Evolutionary conservation across 306 rosid genomes (phyloP), one percentile per base, ranked within the genome.

Genomic region (Cicer judaicum): DNA sequence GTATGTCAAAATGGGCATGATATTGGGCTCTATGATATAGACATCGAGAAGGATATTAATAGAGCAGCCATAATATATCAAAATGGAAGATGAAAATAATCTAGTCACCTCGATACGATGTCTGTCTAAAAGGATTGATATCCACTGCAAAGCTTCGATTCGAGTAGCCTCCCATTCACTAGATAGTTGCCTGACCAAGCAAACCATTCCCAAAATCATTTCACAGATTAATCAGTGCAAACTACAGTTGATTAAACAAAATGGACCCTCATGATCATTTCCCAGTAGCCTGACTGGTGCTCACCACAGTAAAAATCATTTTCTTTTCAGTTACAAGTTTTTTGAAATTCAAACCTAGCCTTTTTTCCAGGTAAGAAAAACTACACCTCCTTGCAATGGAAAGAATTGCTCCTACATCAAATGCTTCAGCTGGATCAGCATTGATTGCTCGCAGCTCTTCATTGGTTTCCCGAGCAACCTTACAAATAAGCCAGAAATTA

Each of bases 401-500:
- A 77, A 94, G 95, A 61, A 94, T 86, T 72, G 99, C 88, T 85
- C 89, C 97, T 65, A 92, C 90, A 19, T 94, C 89, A 78, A 94
- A 94, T 5, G 89, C 95, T 84, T 92, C 99, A 72, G 93, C 79
- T 79, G 92, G 95, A 86, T 86, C 86, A 39, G 90, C 96, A 79
- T 79, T 80, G 74, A 88, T 76, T 56, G 85, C 86, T 24, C 88
- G 96, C 66, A 94, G 88, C 86, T 92, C 99, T 85, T 94, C 95
- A 64, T 94, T 94, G 65, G 96, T 94, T 89, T 94, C 97, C 60
- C 96, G 86, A 77, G 99, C 97, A 87, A 94, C 95, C 99, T 94
- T 66, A 62, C 42, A 73, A 73, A 83, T 18, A 44, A 74, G 70
- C 53, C 69, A 75, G 10, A 63, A 71, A 43, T 42, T 65, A 61